Conservation (phyloP, 2,329 filamentous ascomycete species). For the Atkinsonella hypoxylon region DNA sequence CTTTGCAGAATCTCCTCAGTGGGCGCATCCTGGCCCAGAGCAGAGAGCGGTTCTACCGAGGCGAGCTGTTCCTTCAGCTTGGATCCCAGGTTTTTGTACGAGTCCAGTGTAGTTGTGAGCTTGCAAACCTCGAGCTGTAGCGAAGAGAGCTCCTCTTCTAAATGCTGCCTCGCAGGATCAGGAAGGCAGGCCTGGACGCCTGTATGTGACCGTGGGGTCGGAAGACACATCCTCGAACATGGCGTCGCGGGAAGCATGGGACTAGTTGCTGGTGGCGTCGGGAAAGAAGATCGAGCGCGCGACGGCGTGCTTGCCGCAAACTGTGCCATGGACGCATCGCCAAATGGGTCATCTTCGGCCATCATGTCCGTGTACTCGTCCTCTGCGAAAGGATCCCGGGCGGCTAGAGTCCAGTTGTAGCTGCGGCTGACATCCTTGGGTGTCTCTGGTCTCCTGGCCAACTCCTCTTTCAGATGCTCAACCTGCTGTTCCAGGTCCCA, state of each 20-base stretch:
- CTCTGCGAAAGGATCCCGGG: constrained; percentile 32
- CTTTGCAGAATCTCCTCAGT: constrained; percentile 25
- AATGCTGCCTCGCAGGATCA: constrained; percentile 28
- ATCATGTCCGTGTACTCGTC: constrained; percentile 30
- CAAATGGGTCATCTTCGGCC: constrained; percentile 30
- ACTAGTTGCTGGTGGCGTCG: constrained; percentile 44
- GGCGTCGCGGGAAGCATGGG: constrained; percentile 28
- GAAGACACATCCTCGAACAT: constrained; percentile 11
- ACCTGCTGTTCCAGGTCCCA: constrained; percentile 30
- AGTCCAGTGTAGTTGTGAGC: constrained; percentile 33
- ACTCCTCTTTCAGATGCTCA: constrained; percentile 21
- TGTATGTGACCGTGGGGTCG: constrained; percentile 15
- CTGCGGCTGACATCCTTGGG: constrained; percentile 8
- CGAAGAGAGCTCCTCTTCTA: constrained; percentile 36
- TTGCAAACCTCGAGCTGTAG: constrained; percentile 37
- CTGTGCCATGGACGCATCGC: constrained; percentile 38
- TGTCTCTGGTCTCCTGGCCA: constrained; percentile 15
- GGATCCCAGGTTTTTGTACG: constrained; percentile 30
- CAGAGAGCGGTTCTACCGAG: constrained; percentile 7
- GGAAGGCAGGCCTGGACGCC: constrained; percentile 30
- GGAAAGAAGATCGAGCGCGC: constrained; percentile 32
- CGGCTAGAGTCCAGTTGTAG: constrained; percentile 40
- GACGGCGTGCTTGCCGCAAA: constrained; percentile 40
- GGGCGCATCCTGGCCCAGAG: constrained; percentile 6
- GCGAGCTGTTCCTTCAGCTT: constrained; percentile 26